Conservation (phyloP, 805 yeast genomes). For the Myxozyma sirexii region DNA sequence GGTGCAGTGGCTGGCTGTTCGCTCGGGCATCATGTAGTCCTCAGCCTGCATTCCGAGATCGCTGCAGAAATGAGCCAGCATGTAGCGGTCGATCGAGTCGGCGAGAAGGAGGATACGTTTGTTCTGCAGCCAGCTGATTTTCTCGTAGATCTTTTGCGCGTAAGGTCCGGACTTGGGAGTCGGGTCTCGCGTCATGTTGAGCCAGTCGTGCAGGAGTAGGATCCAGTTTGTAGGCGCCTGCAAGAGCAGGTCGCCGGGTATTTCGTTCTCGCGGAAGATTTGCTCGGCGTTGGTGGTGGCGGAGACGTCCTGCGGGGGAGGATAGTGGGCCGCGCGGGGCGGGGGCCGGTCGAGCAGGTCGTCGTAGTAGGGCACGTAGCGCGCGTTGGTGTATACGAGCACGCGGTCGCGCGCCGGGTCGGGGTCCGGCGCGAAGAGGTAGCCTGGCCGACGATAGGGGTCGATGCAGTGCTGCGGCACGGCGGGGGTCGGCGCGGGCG, state of each 20-base stretch:
- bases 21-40: constrained; percentile 24
- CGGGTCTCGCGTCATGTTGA: not conserved
- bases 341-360: constrained; percentile 3
- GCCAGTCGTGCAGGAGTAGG: not conserved
- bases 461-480: constrained; percentile 18
- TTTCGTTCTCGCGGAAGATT: not conserved
- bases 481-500: not conserved
- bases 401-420: not conserved
- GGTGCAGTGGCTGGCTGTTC: constrained; percentile 8
- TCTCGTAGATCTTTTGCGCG: not conserved
- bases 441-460: constrained; percentile 27
- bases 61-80: constrained; percentile 12
- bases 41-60: constrained; percentile 10
- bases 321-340: constrained; percentile 2
- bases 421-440: constrained; percentile 4
- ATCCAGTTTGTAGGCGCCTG: constrained; percentile 14
- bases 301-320: not conserved
- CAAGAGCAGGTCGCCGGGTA: not conserved
- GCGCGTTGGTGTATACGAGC: not conserved
- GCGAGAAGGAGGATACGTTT: constrained; percentile 20
- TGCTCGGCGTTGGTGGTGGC: not conserved
- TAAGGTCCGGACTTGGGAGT: not conserved
- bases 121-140: constrained; percentile 12
- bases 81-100: constrained; percentile 26
- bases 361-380: constrained; percentile 13